Conservation (phyloP, 805 yeast genomes). For the Lipomyces sp. region DNA sequence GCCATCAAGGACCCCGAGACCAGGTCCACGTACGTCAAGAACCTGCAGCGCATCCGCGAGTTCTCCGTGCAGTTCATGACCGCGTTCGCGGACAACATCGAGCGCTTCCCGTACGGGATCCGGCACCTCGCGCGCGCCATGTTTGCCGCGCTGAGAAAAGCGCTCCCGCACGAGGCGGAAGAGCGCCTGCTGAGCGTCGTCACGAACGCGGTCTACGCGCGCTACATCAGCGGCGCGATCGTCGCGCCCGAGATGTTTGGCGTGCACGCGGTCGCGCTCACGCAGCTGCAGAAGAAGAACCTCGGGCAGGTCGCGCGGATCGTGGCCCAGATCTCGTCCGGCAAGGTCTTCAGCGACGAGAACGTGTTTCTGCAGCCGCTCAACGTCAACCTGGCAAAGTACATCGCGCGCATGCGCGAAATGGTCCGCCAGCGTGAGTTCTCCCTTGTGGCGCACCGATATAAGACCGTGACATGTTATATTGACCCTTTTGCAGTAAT, state of each 20-base stretch:
- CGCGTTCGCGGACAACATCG: conserved; percentile 46
- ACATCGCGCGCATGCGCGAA: conserved; percentile 47
- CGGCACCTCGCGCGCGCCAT: conserved; percentile 51
- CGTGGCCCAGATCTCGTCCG: conserved; percentile 60
- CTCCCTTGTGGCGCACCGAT: neutral
- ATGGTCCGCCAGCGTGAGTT: conserved; percentile 41
- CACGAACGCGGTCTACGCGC: conserved; percentile 49
- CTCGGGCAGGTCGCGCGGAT: conserved; percentile 56
- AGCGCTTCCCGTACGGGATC: conserved; percentile 51
- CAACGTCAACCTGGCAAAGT: conserved; percentile 62
- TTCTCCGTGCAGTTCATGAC: conserved; percentile 59
- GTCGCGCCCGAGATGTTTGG: conserved; percentile 49
- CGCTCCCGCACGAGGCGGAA: conserved; percentile 57
- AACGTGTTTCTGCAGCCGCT: conserved; percentile 74
- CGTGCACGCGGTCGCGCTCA: conserved; percentile 41
- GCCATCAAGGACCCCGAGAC: conserved; percentile 83
- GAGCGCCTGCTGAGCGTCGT: conserved; percentile 61
- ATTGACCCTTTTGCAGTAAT: conserved; percentile 39
- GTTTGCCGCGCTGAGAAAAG: conserved; percentile 36
- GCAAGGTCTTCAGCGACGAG: conserved; percentile 60
- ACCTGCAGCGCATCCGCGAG: conserved; percentile 73
- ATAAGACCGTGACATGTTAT: neutral
- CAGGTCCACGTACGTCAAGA: conserved; percentile 62
- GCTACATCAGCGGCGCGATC: conserved; percentile 40
- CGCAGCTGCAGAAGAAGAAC: conserved; percentile 45